Percentiles rank a stretch among this genome's conserved stretches.
Conservation (phyloP, 305 asterid species). For the Fraxinus platypoda region DNA sequence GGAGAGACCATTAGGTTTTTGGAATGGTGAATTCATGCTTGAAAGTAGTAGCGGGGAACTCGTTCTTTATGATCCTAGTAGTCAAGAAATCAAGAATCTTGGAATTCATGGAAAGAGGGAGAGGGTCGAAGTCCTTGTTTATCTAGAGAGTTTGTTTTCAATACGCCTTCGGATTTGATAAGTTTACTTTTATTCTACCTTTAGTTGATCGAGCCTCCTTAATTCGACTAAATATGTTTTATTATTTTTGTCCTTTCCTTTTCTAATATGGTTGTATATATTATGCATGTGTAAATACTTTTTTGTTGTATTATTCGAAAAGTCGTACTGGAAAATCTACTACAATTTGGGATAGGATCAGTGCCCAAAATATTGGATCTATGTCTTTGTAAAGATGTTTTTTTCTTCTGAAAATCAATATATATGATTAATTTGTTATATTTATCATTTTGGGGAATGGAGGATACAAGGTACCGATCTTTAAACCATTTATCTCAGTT, state of each 20-base stretch:
- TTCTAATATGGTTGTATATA: background rate
- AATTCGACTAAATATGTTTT: background rate
- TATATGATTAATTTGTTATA: no score
- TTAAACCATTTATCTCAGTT: no score
- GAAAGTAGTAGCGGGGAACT: conserved; percentile 42
- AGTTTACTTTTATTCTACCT: background rate
- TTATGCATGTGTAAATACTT: background rate
- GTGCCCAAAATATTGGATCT: background rate
- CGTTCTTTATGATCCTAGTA: conserved; percentile 32
- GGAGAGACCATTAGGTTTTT: conserved; percentile 57
- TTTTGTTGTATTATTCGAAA: background rate
- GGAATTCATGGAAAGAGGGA: conserved; percentile 51
- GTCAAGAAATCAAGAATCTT: conserved; percentile 26
- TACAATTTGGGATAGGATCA: background rate
- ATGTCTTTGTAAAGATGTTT: background rate
- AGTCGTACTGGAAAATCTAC: background rate
- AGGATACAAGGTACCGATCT: no score
- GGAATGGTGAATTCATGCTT: conserved; percentile 37
- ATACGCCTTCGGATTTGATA: background rate
- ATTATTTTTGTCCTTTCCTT: background rate
- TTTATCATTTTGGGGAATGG: no score
- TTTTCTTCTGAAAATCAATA: no score
- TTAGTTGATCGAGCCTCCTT: background rate
- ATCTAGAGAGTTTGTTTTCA: conserved; percentile 40
- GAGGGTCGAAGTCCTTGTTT: conserved; percentile 43